phyloP scores from a whole-genome alignment of 176 grass and related monocot genomes.

The Oryza officinalis region DNA sequence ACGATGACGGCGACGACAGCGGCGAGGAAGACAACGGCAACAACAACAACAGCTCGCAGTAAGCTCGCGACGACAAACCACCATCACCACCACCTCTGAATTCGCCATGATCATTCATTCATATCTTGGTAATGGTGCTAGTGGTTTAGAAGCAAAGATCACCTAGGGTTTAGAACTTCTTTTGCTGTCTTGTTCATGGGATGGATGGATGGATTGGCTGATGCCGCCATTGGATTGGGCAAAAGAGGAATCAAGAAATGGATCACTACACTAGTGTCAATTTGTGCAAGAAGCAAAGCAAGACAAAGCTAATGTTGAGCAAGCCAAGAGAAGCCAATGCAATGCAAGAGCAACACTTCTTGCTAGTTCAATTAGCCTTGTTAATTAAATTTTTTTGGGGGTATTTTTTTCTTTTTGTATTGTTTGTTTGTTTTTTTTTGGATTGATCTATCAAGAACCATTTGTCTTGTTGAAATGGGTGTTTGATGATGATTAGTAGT shows the following conservation, averaged over 20 bases:
- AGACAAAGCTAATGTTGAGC: background rate
- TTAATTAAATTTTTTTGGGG: constrained; percentile 10
- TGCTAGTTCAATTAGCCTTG: constrained; percentile 40
- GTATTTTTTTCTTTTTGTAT: constrained; percentile 12
- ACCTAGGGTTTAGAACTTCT: constrained; percentile 23
- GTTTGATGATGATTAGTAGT: constrained; percentile 50
- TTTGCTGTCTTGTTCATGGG: constrained; percentile 28
- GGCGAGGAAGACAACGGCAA: constrained; percentile 21
- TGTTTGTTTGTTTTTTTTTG: constrained; percentile 20
- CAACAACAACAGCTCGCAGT: constrained; percentile 59
- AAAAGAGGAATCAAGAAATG: constrained; percentile 15
- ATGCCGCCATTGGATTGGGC: constrained; percentile 36
- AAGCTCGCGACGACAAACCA: constrained; percentile 17
- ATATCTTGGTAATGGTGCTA: constrained; percentile 37
- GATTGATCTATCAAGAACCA: constrained; percentile 49
- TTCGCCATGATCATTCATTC: constrained; percentile 19
- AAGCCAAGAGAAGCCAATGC: constrained; percentile 19
- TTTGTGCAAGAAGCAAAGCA: constrained; percentile 38
- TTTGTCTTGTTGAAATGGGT: constrained; percentile 60
- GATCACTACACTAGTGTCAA: background rate
- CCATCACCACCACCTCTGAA: background rate
- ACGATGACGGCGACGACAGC: constrained; percentile 37
- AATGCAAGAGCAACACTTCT: constrained; percentile 54
- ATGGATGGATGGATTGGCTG: background rate
- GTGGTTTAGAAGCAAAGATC: constrained; percentile 32